These are phyloP conservation scores for Neonectria magnoliae DNA, from an alignment of 2,329 filamentous ascomycete species.

Conservation along the genomic window DNA sequence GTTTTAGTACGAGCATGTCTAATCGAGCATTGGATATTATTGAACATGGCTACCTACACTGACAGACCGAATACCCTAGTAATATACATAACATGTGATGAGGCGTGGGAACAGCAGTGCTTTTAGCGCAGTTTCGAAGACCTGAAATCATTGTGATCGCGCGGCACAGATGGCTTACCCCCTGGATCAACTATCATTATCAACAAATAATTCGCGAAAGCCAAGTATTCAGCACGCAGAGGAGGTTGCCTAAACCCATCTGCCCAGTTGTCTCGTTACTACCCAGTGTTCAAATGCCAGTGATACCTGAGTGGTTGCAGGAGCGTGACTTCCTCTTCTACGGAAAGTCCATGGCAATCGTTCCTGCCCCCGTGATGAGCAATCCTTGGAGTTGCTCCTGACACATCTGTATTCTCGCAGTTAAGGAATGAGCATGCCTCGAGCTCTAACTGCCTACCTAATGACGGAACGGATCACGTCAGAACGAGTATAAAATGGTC, in stretches of 20 bases:
- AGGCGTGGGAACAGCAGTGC: background rate
- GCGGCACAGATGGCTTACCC: background rate
- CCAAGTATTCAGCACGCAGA: background rate
- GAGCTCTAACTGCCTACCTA: background rate
- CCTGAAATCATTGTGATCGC: background rate
- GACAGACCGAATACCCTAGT: background rate
- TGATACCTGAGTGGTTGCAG: background rate
- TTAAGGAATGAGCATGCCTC: background rate
- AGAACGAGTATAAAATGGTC: background rate
- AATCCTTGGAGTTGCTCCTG: too few species aligned
- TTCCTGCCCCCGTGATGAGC: background rate
- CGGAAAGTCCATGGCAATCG: background rate
- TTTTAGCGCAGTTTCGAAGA: background rate
- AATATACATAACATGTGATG: background rate
- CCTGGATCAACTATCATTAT: background rate
- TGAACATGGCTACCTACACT: background rate
- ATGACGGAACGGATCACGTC: background rate
- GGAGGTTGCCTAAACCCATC: background rate
- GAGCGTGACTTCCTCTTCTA: background rate
- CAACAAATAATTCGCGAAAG: background rate
- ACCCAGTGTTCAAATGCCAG: background rate
- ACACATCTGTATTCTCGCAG: background rate
- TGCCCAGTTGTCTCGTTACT: background rate
- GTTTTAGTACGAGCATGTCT: too few species aligned
- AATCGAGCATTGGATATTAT: too few species aligned